These are phyloP conservation scores for Sarcocystis neurona DNA, from an alignment of 169 alveolate genomes.

Conservation along the genomic window DNA sequence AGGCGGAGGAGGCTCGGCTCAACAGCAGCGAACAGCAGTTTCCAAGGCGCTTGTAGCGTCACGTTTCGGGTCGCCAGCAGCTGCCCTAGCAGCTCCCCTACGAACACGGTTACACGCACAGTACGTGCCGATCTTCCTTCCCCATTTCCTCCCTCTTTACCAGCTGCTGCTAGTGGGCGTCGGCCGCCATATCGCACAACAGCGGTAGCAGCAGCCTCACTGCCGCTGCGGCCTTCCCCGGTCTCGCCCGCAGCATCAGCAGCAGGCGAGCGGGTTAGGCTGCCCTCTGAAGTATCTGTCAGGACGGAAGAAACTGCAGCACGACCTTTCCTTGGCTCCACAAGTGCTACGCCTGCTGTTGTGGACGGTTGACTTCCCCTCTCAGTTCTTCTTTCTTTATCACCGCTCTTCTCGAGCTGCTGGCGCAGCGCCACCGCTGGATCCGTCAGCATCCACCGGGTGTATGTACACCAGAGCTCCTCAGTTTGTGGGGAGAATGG, in stretches of 20 bases:
- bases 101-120: background rate
- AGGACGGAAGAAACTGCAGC: too few species aligned
- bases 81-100: background rate
- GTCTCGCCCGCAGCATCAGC: too few species aligned
- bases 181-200: too few species aligned
- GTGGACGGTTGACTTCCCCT: too few species aligned
- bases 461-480: slow-evolving; percentile 28
- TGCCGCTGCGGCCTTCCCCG: too few species aligned
- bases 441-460: slow-evolving; percentile 22
- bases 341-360: too few species aligned
- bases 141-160: background rate
- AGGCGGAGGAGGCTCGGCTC: background rate
- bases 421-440: background rate
- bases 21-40: background rate
- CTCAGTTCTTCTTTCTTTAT: too few species aligned
- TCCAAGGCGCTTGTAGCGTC: background rate
- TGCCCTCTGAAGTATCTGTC: too few species aligned
- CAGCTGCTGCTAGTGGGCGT: background rate
- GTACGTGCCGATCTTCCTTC: background rate
- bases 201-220: too few species aligned
- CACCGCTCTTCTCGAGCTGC: background rate
- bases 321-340: too few species aligned
- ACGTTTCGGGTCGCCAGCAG: slow-evolving; percentile 19
- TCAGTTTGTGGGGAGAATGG: slow-evolving; percentile 15
- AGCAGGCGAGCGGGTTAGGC: too few species aligned